Conservation (phyloP, 1,284 basidiomycete species). For the Xerocomus minutiporus region DNA sequence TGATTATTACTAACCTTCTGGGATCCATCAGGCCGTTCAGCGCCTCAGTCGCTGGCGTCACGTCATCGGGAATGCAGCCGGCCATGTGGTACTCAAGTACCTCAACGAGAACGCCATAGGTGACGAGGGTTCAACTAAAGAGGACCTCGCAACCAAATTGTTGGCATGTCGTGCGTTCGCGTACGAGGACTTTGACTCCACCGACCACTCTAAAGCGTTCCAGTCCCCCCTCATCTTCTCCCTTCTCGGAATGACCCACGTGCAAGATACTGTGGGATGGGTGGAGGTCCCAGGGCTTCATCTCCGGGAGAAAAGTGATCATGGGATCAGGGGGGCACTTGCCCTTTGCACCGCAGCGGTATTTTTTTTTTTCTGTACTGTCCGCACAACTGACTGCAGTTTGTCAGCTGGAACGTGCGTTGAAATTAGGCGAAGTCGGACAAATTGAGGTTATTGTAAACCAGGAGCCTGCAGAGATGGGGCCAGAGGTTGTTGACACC, state of each 20-base stretch:
- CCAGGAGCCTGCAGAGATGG: too few relatives aligned
- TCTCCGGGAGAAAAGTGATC: not conserved
- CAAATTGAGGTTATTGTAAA: not conserved
- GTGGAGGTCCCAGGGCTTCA: not conserved
- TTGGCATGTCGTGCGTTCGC: not conserved
- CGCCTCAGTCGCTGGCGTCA: not conserved
- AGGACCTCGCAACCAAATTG: not conserved
- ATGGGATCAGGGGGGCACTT: not conserved
- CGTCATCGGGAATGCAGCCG: not conserved
- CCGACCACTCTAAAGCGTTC: not conserved
- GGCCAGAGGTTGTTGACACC: too few relatives aligned
- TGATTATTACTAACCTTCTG: too few relatives aligned
- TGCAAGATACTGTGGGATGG: not conserved
- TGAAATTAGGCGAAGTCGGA: not conserved
- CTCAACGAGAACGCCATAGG: not conserved
- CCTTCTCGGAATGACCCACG: not conserved
- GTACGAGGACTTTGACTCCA: not conserved
- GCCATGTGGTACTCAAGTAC: not conserved
- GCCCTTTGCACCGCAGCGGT: not conserved
- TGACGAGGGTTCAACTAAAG: not conserved
- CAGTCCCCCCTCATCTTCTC: not conserved
- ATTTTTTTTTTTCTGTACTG: not conserved
- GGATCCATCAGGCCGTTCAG: not conserved
- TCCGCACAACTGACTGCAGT: not conserved
- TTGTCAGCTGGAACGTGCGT: not conserved